These are phyloP conservation scores for Candida hispaniensis DNA, from an alignment of 805 yeast genomes.

Conservation along the genomic window DNA sequence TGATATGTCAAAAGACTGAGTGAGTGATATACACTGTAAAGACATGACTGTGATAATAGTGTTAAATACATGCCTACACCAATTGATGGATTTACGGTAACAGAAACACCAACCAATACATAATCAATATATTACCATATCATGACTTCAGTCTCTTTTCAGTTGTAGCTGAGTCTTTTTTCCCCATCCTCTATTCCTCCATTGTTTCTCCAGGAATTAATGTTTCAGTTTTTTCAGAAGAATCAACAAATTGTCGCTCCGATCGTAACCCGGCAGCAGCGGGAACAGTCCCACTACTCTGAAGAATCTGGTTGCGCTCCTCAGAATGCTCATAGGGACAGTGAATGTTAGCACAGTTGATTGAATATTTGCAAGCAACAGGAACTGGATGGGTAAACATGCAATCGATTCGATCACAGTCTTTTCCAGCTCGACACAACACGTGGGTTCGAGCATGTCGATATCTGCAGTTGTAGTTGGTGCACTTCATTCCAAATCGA, in stretches of 20 bases:
- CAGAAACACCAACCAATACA: too few relatives aligned
- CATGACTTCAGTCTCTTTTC: too few relatives aligned
- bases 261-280: too few relatives aligned
- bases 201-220: slow-evolving; percentile 8
- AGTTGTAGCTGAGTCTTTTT: too few relatives aligned
- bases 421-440: slow-evolving; percentile 72
- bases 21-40: too few relatives aligned
- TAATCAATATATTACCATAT: too few relatives aligned
- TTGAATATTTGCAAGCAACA: slow-evolving; percentile 73
- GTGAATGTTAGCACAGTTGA: slow-evolving; percentile 55
- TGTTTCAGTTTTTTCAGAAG: slow-evolving; percentile 1
- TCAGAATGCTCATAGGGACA: slow-evolving; percentile 77
- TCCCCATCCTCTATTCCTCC: too few relatives aligned
- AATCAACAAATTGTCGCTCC: slow-evolving; percentile 9
- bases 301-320: too few relatives aligned
- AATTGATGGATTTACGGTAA: too few relatives aligned
- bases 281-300: neutral
- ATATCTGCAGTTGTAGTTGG: slow-evolving; percentile 65
- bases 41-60: too few relatives aligned
- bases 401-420: slow-evolving; percentile 73
- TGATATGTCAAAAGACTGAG: too few relatives aligned
- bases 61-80: too few relatives aligned
- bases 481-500: slow-evolving; percentile 65
- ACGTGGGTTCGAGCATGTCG: slow-evolving; percentile 72
- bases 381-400: slow-evolving; percentile 69